Evolutionary conservation across 495 filamentous ascomycete genomes (phyloP).

Genomic region (Penicillium chermesinum): DNA sequence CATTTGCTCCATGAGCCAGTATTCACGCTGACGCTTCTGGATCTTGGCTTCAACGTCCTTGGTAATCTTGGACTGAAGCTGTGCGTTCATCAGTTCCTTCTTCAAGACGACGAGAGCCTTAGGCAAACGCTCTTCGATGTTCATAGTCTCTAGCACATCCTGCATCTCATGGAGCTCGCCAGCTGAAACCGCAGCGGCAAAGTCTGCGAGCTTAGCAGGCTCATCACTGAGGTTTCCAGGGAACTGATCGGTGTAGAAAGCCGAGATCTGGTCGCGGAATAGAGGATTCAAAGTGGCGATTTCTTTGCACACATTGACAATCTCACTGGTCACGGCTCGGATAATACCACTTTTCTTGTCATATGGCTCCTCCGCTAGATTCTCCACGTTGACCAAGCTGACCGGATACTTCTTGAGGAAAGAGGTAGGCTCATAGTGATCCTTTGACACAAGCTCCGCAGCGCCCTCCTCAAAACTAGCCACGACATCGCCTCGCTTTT

Average conservation of each 20-base stretch:
- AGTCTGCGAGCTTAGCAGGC: constrained; percentile 90
- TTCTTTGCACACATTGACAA: constrained; percentile 97
- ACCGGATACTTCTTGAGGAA: constrained; percentile 89
- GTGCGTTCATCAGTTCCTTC: constrained; percentile 96
- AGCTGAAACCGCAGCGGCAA: constrained; percentile 89
- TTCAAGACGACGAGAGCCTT: constrained; percentile 90
- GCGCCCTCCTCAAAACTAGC: constrained; percentile 88
- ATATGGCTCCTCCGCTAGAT: constrained; percentile 77
- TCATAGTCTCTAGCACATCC: constrained; percentile 82
- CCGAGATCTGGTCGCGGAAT: constrained; percentile 97
- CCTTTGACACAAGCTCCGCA: constrained; percentile 40
- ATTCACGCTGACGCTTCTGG: constrained; percentile 94
- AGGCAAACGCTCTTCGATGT: constrained; percentile 82
- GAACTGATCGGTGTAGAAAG: constrained; percentile 92
- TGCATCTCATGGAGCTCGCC: constrained; percentile 90
- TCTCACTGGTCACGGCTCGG: constrained; percentile 89
- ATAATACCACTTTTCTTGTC: constrained; percentile 85
- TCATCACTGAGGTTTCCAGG: constrained; percentile 92
- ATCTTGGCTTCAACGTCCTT: constrained; percentile 98
- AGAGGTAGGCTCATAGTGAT: constrained; percentile 78
- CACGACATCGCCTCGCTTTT: constrained; percentile 88
- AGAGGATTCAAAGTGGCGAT: constrained; percentile 87
- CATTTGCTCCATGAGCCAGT: constrained; percentile 99
- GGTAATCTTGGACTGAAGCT: constrained; percentile 93
- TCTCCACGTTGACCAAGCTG: constrained; percentile 90